These are phyloP conservation scores for Diplodia corticola DNA, from an alignment of 2,329 filamentous ascomycete genomes.

Conservation along the genomic window DNA sequence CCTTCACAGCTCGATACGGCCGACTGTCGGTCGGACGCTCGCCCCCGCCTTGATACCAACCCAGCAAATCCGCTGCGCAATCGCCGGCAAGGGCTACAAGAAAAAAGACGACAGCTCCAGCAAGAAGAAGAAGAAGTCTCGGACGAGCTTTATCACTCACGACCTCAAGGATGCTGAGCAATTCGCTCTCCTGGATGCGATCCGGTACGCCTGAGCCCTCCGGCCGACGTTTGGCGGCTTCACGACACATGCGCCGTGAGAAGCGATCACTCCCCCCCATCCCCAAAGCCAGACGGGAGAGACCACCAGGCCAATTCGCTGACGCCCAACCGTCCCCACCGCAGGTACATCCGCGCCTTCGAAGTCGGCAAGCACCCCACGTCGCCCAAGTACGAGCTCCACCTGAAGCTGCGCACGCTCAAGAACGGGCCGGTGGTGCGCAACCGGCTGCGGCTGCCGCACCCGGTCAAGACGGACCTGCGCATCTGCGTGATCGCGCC, in stretches of 20 bases:
- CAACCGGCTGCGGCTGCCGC: constrained; percentile 83
- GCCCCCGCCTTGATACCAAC: constrained; percentile 27
- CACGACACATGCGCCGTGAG: background rate
- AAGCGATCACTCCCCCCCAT: background rate
- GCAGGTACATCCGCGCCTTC: constrained; percentile 83
- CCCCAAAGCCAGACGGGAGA: background rate
- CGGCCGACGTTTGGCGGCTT: background rate
- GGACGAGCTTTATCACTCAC: constrained; percentile 63
- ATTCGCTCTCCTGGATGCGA: constrained; percentile 86
- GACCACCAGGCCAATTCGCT: background rate
- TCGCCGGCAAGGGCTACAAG: constrained; percentile 41
- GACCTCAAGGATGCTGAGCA: constrained; percentile 67
- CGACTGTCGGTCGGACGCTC: background rate
- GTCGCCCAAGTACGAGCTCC: constrained; percentile 82
- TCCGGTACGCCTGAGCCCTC: constrained; percentile 62
- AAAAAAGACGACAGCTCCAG: constrained; percentile 42
- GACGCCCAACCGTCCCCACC: constrained; percentile 21
- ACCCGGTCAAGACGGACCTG: constrained; percentile 84
- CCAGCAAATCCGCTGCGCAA: constrained; percentile 40
- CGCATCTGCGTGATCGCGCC: constrained; percentile 89
- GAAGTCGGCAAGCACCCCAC: constrained; percentile 81
- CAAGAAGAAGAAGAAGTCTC: constrained; percentile 63
- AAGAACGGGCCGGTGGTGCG: constrained; percentile 86
- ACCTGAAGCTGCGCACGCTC: constrained; percentile 76
- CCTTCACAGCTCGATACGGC: constrained; percentile 17